phyloP scores from a whole-genome alignment of 129 eudicot species.

The Saposhnikovia divaricata region DNA sequence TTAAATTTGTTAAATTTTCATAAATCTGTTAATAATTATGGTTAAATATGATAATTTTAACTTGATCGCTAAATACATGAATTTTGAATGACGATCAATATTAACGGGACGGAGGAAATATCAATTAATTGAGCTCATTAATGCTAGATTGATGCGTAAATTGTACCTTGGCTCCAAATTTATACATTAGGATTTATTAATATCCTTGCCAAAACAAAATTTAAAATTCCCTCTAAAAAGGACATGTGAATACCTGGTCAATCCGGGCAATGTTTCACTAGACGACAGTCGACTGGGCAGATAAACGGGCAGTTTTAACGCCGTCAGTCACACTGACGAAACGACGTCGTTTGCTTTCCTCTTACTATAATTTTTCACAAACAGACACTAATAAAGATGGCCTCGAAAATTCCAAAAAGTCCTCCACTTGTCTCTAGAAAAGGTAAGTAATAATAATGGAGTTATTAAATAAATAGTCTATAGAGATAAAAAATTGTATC shows the following conservation, averaged over 20 bases:
- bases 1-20: too few relatives aligned
- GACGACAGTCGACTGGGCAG: background rate
- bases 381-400: background rate
- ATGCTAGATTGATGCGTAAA: too few relatives aligned
- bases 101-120: too few relatives aligned
- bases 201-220: background rate
- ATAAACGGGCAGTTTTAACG: background rate
- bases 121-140: too few relatives aligned
- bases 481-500: background rate
- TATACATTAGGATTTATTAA: too few relatives aligned
- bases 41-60: too few relatives aligned
- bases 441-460: background rate
- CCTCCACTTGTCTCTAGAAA: slow-evolving; percentile 4
- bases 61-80: too few relatives aligned
- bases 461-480: background rate
- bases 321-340: background rate
- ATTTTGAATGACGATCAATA: too few relatives aligned
- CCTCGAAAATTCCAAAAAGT: slow-evolving; percentile 8
- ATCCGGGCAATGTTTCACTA: background rate
- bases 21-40: too few relatives aligned
- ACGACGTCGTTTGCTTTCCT: background rate
- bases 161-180: too few relatives aligned
- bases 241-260: background rate
- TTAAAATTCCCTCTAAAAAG: background rate
- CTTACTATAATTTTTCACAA: background rate